Conservation (phyloP, 2,329 filamentous ascomycete species). For the Taxawa tesnikishii region DNA sequence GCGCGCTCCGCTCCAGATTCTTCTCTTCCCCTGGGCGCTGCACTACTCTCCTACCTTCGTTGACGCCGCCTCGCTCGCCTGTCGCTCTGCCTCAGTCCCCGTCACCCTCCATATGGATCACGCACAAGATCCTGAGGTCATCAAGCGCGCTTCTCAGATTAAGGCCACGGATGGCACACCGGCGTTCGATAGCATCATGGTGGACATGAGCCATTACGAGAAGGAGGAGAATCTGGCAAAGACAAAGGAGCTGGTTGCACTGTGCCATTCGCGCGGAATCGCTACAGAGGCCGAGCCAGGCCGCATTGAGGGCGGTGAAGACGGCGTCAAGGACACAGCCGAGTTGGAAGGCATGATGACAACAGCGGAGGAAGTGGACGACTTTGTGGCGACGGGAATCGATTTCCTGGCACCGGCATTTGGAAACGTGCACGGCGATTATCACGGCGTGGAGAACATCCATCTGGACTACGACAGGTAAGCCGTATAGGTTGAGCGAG, state of each 20-base stretch:
- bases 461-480: slow-evolving; percentile 46
- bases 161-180: slow-evolving; percentile 19
- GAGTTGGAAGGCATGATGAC: slow-evolving; percentile 53
- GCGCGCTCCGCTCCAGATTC: slow-evolving; percentile 55
- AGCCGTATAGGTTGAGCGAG: slow-evolving; percentile 3
- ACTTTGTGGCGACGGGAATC: slow-evolving; percentile 60
- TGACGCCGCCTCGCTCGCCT: slow-evolving; percentile 32
- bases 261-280: slow-evolving; percentile 54
- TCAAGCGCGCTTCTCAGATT: slow-evolving; percentile 23
- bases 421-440: slow-evolving; percentile 65
- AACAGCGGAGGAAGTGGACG: slow-evolving; percentile 54
- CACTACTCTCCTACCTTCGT: slow-evolving; percentile 46
- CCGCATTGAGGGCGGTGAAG: slow-evolving; percentile 61
- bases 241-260: slow-evolving; percentile 49
- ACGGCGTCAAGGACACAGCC: slow-evolving; percentile 57
- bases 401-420: slow-evolving; percentile 65
- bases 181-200: slow-evolving; percentile 61
- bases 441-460: slow-evolving; percentile 53
- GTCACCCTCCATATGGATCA: slow-evolving; percentile 36
- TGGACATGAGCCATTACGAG: slow-evolving; percentile 64
- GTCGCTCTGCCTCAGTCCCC: slow-evolving; percentile 27
- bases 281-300: slow-evolving; percentile 61
- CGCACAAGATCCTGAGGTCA: slow-evolving; percentile 30
- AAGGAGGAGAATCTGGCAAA: slow-evolving; percentile 56
- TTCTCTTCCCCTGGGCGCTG: slow-evolving; percentile 64